Base-by-base conservation (phyloP, 768 basidiomycete genomes). In the Gloeostereum incarnatum region DNA sequence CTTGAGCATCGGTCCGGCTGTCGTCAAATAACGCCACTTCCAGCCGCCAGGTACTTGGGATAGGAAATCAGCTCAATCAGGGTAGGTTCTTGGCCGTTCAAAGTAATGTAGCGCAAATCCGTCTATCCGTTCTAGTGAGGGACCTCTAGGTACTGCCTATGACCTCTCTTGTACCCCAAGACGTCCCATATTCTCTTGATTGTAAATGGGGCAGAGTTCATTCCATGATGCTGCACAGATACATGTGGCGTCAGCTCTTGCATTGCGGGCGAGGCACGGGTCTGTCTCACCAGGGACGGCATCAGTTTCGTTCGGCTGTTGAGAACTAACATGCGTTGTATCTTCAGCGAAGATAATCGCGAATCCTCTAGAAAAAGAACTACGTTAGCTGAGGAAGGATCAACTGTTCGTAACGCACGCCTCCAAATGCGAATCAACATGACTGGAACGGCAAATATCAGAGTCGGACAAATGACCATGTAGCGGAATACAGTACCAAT, bases 371-470 rank as follows among this genome's bases (percentile, higher is more conserved):
- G 16, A 17, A 36, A 16, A n/a, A 27, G 21, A 11, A 25, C 31
- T 18, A 38, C 17, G 9, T 25, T 5, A 36, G 10, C 18, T 26
- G 16, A 30, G 30, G 14, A 31, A 9, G 10, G 3, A 6, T 30
- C 13, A 6, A 13, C 5, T 7, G n/a, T 6, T 6, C 22, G 14
- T 13, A 32, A 32, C 47, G 33, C 19, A 53, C 49, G 49, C 47
- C n/a, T 53, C 56, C 25, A 68, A 46, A 46, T 68, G 65, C 57
- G 58, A 67, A 31, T 63, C 61, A 35, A 68, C 65, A 41, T 69
- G 67, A 37, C 60, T 61, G 16, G 3, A 42, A n/a, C 16, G 18
- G 19, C 10, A 20, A 26, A 10, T 11, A 23, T 39, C 9, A 26
- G 31, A 14, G 14, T 29, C 6, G 3, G 8, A 58, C 37, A 31